phyloP scores from a whole-genome alignment of 306 rosid genomes.

The Quercus bicolor region DNA sequence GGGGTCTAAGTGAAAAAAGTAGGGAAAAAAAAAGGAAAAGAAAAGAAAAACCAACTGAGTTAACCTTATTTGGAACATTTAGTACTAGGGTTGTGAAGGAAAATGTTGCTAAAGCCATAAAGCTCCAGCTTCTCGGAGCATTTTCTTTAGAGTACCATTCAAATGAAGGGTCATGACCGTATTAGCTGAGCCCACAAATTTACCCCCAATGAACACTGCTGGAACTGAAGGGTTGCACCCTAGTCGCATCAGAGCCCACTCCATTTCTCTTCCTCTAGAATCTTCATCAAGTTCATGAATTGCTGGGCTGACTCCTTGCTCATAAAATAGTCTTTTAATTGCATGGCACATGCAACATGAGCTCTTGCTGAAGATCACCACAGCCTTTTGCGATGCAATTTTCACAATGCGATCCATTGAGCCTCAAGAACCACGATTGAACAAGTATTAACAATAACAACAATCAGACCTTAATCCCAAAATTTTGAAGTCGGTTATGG shows the following conservation, averaged over 20 bases:
- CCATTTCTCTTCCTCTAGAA: constrained; percentile 73
- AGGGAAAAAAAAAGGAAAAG: not conserved
- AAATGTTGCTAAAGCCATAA: constrained; percentile 56
- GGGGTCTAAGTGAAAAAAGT: not conserved
- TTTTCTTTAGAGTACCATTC: constrained; percentile 72
- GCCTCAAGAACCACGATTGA: no score
- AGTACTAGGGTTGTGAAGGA: constrained; percentile 13
- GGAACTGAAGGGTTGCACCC: constrained; percentile 94
- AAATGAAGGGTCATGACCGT: constrained; percentile 86
- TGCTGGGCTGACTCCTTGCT: constrained; percentile 86
- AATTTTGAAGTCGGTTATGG: no score
- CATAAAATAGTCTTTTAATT: constrained; percentile 80
- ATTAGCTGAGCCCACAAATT: constrained; percentile 79
- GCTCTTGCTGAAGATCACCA: constrained; percentile 98
- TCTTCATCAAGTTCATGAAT: constrained; percentile 84
- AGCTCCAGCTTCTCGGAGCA: constrained; percentile 95
- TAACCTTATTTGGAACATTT: constrained; percentile 8
- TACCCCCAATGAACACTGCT: constrained; percentile 84
- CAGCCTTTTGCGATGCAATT: constrained; percentile 76
- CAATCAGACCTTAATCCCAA: no score
- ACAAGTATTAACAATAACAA: no score
- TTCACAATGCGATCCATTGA: constrained; percentile 72
- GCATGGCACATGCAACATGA: constrained; percentile 98
- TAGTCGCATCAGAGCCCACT: constrained; percentile 74
- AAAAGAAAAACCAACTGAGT: not conserved